Conservation (phyloP, 2,329 filamentous ascomycete genomes). For the Hypoxylon rubiginosum region DNA sequence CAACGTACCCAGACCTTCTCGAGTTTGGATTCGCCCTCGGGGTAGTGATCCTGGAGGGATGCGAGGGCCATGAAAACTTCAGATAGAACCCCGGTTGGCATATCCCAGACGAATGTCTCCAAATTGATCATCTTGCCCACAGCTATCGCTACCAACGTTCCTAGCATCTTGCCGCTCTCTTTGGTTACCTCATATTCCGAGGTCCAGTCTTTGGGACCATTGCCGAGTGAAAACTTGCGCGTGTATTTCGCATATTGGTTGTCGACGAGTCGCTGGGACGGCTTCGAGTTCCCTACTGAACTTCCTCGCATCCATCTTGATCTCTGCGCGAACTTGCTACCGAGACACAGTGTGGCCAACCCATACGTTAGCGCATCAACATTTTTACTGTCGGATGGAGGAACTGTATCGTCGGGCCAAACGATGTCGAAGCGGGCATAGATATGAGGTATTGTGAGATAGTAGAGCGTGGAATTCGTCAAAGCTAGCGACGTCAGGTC, state of each 20-base stretch:
- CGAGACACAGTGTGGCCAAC: conserved; percentile 82
- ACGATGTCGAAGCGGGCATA: conserved; percentile 91
- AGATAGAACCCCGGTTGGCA: conserved; percentile 85
- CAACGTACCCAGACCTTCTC: conserved; percentile 84
- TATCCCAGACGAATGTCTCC: conserved; percentile 88
- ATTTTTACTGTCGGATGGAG: conserved; percentile 75
- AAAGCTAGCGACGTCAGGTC: conserved; percentile 83
- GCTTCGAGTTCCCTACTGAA: conserved; percentile 32
- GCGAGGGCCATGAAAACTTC: conserved; percentile 86
- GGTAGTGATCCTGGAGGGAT: conserved; percentile 73
- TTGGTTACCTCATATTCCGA: conserved; percentile 85
- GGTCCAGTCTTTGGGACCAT: conserved; percentile 83
- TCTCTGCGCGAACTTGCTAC: conserved; percentile 61
- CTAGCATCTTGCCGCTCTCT: conserved; percentile 90
- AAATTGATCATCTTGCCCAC: conserved; percentile 86
- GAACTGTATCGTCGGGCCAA: conserved; percentile 80
- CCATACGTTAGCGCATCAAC: conserved; percentile 89
- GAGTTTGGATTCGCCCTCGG: conserved; percentile 73
- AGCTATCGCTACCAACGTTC: conserved; percentile 82
- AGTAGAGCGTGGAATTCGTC: conserved; percentile 82
- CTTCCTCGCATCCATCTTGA: conserved; percentile 53
- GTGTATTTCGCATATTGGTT: conserved; percentile 85
- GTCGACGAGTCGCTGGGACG: conserved; percentile 50
- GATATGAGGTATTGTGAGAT: conserved; percentile 80
- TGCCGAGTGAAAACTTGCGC: conserved; percentile 86